phyloP scores from a whole-genome alignment of 1,284 basidiomycete genomes.

The Termitomyces sp. region DNA sequence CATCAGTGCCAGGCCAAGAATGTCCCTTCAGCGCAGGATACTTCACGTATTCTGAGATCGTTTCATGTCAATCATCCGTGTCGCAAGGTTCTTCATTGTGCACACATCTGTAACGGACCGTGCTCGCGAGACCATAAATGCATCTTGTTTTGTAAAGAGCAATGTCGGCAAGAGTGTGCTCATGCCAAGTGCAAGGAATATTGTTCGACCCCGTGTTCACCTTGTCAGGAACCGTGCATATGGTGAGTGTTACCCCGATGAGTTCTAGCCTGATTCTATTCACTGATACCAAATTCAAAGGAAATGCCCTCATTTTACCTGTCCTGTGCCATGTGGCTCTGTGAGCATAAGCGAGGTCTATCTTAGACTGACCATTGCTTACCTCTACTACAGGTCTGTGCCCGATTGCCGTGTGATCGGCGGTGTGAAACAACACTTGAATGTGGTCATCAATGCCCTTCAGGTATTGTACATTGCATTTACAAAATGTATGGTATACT shows the following conservation, averaged over 20 bases:
- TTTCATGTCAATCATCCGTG: conserved; percentile 48
- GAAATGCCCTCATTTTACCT: conserved; percentile 49
- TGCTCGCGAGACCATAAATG: conserved; percentile 54
- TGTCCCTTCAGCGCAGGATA: background rate
- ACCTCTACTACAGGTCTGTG: conserved; percentile 47
- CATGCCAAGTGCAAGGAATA: conserved; percentile 43
- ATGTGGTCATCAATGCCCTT: conserved; percentile 68
- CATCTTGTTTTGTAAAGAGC: conserved; percentile 36
- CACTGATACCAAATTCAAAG: conserved; percentile 22
- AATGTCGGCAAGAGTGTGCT: conserved; percentile 53
- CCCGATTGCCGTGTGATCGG: conserved; percentile 60
- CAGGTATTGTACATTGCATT: conserved; percentile 35
- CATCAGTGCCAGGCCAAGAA: conserved; percentile 42
- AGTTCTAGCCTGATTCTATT: background rate
- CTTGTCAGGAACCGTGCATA: conserved; percentile 57
- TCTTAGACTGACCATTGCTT: background rate
- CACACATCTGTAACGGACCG: conserved; percentile 45
- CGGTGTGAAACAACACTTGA: conserved; percentile 42
- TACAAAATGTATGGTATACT: background rate
- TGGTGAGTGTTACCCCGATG: conserved; percentile 36
- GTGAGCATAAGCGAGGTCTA: conserved; percentile 33
- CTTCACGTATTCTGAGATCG: conserved; percentile 1
- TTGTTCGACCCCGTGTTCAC: conserved; percentile 56
- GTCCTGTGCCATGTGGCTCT: conserved; percentile 67
- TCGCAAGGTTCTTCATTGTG: conserved; percentile 49